Percentiles rank a stretch among this genome's conserved stretches.
phyloP scores from a whole-genome alignment of 2,329 filamentous ascomycete genomes.

The Tolypocladium pustulatum region DNA sequence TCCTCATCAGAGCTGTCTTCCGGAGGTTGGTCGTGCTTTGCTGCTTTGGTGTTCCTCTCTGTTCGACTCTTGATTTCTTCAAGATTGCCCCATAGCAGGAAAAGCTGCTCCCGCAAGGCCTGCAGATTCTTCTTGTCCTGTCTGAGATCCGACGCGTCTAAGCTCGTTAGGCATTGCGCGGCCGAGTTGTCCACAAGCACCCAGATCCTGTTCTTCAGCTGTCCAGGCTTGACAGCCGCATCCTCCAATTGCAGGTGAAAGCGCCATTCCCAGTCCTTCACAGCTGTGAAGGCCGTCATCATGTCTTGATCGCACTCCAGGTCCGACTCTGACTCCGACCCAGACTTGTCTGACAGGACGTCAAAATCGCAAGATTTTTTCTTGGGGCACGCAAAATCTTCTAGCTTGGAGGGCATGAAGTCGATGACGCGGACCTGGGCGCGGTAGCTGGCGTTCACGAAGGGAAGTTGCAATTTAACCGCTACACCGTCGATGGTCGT shows the following conservation, averaged over 20 bases:
- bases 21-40: constrained; percentile 17
- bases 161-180: constrained; percentile 35
- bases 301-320: constrained; percentile 11
- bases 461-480: constrained; percentile 46
- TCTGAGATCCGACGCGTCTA: constrained; percentile 46
- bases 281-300: constrained; percentile 11
- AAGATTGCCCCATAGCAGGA: constrained; percentile 75
- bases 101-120: constrained; percentile 58
- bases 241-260: constrained; percentile 76
- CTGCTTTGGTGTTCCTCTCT: constrained; percentile 15
- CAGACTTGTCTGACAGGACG: constrained; percentile 33
- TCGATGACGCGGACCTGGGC: constrained; percentile 68
- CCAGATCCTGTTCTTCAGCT: constrained; percentile 44
- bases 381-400: constrained; percentile 54
- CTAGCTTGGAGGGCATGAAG: constrained; percentile 59
- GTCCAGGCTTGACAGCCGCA: constrained; percentile 25
- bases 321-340: constrained; percentile 9
- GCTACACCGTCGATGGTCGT: constrained; percentile 29
- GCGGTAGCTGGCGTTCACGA: constrained; percentile 63
- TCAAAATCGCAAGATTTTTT: constrained; percentile 34
- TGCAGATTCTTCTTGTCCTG: constrained; percentile 35
- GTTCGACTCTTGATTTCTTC: constrained; percentile 52
- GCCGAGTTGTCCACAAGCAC: constrained; percentile 53
- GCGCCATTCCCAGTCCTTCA: constrained; percentile 63
- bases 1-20: constrained; percentile 36